Percentiles rank a stretch among this genome's conserved stretches.
Evolutionary conservation across 2,329 filamentous ascomycete genomes (phyloP).

Genomic region (Aspergillus jensenii): DNA sequence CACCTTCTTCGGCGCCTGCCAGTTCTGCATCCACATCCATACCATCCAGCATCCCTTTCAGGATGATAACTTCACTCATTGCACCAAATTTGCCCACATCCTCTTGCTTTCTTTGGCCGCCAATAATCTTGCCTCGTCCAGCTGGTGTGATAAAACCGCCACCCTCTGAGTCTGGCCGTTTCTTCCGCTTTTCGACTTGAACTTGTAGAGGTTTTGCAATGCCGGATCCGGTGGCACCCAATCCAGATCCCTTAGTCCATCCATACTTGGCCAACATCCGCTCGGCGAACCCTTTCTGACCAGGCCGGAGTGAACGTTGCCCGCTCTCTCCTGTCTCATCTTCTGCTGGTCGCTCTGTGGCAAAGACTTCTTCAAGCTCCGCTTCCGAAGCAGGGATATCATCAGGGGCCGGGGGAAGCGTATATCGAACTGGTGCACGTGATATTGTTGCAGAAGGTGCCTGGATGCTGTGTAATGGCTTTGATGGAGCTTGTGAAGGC

Average conservation of each 20-base stretch:
- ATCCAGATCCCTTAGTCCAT: constrained; percentile 82
- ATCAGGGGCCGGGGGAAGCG: constrained; percentile 51
- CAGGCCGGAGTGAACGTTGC: constrained; percentile 66
- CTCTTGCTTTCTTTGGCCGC: constrained; percentile 61
- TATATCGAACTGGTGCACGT: constrained; percentile 75
- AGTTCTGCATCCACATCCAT: constrained; percentile 81
- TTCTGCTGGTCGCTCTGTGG: constrained; percentile 38
- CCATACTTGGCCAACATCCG: constrained; percentile 92
- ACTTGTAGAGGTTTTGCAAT: constrained; percentile 82
- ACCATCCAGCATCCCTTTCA: constrained; percentile 81
- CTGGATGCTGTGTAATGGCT: constrained; percentile 41
- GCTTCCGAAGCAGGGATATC: constrained; percentile 55
- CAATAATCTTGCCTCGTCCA: constrained; percentile 76
- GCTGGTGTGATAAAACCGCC: constrained; percentile 72
- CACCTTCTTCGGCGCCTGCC: constrained; percentile 57
- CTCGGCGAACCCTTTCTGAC: constrained; percentile 80
- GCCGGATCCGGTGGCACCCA: constrained; percentile 78
- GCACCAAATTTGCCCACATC: constrained; percentile 62
- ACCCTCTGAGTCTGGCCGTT: constrained; percentile 73
- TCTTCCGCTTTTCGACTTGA: constrained; percentile 82
- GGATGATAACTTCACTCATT: constrained; percentile 79
- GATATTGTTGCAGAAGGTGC: constrained; percentile 64
- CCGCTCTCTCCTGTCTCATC: constrained; percentile 36
- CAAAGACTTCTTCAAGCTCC: constrained; percentile 50
- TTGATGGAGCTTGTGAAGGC: constrained; percentile 31